Evolutionary conservation across 768 basidiomycete genomes (phyloP).

Genomic region (Russula sp.): DNA sequence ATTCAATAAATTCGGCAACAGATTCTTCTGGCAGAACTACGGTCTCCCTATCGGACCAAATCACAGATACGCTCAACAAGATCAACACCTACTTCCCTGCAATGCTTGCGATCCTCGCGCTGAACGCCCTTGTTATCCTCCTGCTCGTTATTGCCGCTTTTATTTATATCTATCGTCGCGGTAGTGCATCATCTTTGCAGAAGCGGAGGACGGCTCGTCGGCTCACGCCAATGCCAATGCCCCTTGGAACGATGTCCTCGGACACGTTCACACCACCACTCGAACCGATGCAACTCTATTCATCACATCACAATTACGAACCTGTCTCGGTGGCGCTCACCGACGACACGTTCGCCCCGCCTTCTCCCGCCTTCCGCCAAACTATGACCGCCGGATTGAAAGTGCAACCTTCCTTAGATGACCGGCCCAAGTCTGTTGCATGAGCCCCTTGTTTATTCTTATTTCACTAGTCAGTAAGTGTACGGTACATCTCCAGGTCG

Average conservation of each 20-base stretch:
- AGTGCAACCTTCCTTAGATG: constrained; percentile 22
- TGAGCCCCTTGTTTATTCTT: constrained; percentile 16
- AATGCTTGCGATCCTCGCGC: constrained; percentile 69
- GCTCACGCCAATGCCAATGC: constrained; percentile 60
- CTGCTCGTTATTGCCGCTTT: constrained; percentile 54
- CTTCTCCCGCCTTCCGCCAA: constrained; percentile 36
- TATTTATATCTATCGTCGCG: constrained; percentile 51
- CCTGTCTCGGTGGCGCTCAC: constrained; percentile 61
- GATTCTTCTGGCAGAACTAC: constrained; percentile 43
- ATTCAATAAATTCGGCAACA: constrained; percentile 42
- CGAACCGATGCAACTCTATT: constrained; percentile 25
- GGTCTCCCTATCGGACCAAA: constrained; percentile 56
- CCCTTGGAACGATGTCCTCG: constrained; percentile 43
- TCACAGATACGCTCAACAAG: constrained; percentile 56
- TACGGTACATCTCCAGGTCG: constrained; percentile 1
- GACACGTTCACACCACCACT: constrained; percentile 26
- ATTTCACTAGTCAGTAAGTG: constrained; percentile 2
- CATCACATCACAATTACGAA: constrained; percentile 53
- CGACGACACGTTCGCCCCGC: constrained; percentile 41
- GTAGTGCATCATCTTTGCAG: constrained; percentile 37
- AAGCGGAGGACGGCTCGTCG: constrained; percentile 44
- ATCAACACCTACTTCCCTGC: constrained; percentile 67
- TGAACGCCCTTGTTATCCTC: constrained; percentile 71
- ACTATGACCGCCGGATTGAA: constrained; percentile 5
- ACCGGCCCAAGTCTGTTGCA: constrained; percentile 37